Evolutionary conservation across 495 filamentous ascomycete species (phyloP), one percentile per base, ranked within the genome.

Genomic region (Ramalina intermedia): DNA sequence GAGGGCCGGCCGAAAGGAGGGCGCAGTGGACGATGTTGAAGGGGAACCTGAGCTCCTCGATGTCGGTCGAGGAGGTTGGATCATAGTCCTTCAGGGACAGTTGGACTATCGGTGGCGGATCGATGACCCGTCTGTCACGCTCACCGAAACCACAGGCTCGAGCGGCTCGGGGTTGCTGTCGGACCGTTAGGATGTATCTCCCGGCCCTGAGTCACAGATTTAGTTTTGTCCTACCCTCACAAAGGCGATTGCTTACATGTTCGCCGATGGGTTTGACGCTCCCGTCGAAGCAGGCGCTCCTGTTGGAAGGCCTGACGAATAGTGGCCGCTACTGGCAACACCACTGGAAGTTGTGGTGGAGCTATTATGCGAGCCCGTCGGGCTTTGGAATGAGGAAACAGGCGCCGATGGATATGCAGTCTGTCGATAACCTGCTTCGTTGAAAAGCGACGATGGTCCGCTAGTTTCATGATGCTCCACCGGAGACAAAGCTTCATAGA

Each of bases 141-240:
- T 96, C 91, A 46, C 89, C 89, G 54, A 93, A 94, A 7, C 91
- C 90, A 64, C 91, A 96, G 41, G 87, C 87, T 58, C 91, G 78
- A 37, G 90, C 91, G 6, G 87, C 88, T 4, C 80, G 69, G 27
- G 91, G 91, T 54, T 98, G 91, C 59, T 98, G 91, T 13, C 91
- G 84, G 36, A 98, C 79, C 27, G 71, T 72, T 39, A 98, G 74
- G 27, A 64, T 63, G 58, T 78, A 78, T 23, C 67, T 64, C 29
- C 66, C 55, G 2, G 58, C 54, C 41, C 65, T 55, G 21, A 23
- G 18, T 16, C 23, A 38, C 17, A 26, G 7, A 27, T 13, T 51
- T 47, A 55, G 48, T 40, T 37, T 40, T 35, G 39, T 38, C 12
- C 9, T 29, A 5, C 13, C 8, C 9, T 24, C 5, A 16, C 33